phyloP scores from a whole-genome alignment of 2,329 filamentous ascomycete species.

The Xylariaceae sp. region DNA sequence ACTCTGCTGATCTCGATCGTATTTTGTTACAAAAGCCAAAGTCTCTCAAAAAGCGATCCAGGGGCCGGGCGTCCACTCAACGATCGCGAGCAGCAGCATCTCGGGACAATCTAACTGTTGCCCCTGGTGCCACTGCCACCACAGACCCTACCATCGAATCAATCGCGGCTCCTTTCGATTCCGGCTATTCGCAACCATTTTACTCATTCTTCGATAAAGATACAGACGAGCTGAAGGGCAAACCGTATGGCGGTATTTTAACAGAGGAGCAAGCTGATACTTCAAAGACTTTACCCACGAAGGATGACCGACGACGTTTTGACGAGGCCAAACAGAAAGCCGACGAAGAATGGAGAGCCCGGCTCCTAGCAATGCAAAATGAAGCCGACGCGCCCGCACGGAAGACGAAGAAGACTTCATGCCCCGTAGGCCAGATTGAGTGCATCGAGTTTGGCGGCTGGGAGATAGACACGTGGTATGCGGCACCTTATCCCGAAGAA shows the following conservation, averaged over 20 bases:
- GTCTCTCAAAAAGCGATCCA: conserved; percentile 48
- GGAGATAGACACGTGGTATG: conserved; percentile 99
- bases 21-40: conserved; percentile 57
- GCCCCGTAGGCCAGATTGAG: conserved; percentile 92
- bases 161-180: conserved; percentile 52
- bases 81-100: conserved; percentile 30
- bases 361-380: conserved; percentile 54
- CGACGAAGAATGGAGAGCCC: conserved; percentile 83
- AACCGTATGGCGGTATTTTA: conserved; percentile 92
- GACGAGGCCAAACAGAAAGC: conserved; percentile 85
- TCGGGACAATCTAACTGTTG: conserved; percentile 28
- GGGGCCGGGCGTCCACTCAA: conserved; percentile 31
- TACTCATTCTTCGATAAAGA: conserved; percentile 88
- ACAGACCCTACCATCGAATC: conserved; percentile 27
- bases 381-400: conserved; percentile 58
- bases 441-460: conserved; percentile 97
- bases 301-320: conserved; percentile 77
- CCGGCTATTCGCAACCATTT: conserved; percentile 69
- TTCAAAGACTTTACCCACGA: conserved; percentile 74
- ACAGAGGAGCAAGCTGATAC: conserved; percentile 88
- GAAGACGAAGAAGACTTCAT: conserved; percentile 69
- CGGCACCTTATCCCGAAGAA: conserved; percentile 94
- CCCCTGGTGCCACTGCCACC: conserved; percentile 16
- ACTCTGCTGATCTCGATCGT: conserved; percentile 53
- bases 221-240: conserved; percentile 80